Evolutionary conservation across 257 asterid species (phyloP).

Genomic region (Salvia splendens): DNA sequence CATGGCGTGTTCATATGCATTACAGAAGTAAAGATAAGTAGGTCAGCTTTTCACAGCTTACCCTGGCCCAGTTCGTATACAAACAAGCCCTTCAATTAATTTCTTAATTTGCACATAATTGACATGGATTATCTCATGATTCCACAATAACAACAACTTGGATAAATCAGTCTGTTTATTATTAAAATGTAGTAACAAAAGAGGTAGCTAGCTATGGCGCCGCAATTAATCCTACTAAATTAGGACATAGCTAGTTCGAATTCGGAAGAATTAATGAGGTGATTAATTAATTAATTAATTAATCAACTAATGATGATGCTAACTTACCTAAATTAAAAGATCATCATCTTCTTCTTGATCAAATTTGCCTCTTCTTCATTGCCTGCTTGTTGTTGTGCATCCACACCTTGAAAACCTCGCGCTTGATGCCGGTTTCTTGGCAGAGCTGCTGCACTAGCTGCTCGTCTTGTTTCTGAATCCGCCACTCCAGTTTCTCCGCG

Average conservation of each 20-base stretch:
- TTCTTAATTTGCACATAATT: too few species aligned
- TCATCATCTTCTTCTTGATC: not conserved
- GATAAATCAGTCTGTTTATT: too few species aligned
- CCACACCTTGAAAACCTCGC: slow-evolving; percentile 82
- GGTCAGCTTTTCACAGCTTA: not conserved
- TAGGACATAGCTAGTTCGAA: not conserved
- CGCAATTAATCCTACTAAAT: not conserved
- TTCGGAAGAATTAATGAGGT: not conserved
- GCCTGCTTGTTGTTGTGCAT: slow-evolving; percentile 89
- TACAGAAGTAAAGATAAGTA: not conserved
- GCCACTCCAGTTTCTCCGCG: slow-evolving; percentile 74
- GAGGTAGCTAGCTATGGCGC: too few species aligned
- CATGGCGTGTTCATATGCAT: too few species aligned
- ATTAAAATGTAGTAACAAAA: too few species aligned
- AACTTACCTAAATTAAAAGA: too few species aligned
- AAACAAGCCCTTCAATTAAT: too few species aligned
- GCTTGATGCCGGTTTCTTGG: slow-evolving; percentile 54
- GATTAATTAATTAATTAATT: not conserved
- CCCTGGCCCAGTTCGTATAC: too few species aligned
- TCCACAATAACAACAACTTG: too few species aligned
- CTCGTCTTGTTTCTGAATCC: slow-evolving; percentile 68
- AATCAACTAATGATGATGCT: too few species aligned
- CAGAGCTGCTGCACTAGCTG: slow-evolving; percentile 59
- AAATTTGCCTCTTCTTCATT: slow-evolving; percentile 51
- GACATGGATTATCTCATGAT: not conserved